phyloP scores from a whole-genome alignment of 2,329 filamentous ascomycete genomes.

The Trichoderma pleuroti region DNA sequence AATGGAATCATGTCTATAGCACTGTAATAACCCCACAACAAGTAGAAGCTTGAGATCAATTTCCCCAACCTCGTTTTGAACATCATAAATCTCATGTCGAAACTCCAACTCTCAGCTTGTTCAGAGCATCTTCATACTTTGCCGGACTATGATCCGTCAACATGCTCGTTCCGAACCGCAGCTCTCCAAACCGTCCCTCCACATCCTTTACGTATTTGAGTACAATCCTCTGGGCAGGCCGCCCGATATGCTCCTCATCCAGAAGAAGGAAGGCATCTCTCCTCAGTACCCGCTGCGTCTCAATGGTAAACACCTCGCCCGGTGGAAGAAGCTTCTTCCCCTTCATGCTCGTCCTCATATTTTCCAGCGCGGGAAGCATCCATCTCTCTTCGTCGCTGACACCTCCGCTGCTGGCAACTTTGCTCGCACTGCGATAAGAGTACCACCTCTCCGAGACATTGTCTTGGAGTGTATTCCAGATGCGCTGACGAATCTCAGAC shows the following conservation, averaged over 20 bases:
- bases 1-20: too few relatives aligned
- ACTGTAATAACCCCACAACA: too few relatives aligned
- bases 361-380: constrained; percentile 65
- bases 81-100: too few relatives aligned
- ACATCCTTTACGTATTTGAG: constrained; percentile 70
- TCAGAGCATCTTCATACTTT: constrained; percentile 67
- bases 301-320: constrained; percentile 71
- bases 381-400: constrained; percentile 60
- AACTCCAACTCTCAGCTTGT: constrained; percentile 51
- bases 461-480: constrained; percentile 63
- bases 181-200: constrained; percentile 65
- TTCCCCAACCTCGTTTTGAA: too few relatives aligned
- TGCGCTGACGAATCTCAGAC: constrained; percentile 60
- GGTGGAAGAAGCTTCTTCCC: constrained; percentile 69
- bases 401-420: constrained; percentile 29
- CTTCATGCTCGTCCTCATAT: constrained; percentile 63
- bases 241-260: constrained; percentile 50
- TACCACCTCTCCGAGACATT: constrained; percentile 62
- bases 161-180: constrained; percentile 70
- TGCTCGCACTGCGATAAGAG: constrained; percentile 27
- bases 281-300: constrained; percentile 64
- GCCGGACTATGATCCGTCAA: constrained; percentile 72
- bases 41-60: too few relatives aligned
- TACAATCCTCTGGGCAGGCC: constrained; percentile 65
- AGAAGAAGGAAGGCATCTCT: constrained; percentile 58